Evolutionary conservation across 176 grass and related monocot species (phyloP).

Genomic region (Raddia guianensis): DNA sequence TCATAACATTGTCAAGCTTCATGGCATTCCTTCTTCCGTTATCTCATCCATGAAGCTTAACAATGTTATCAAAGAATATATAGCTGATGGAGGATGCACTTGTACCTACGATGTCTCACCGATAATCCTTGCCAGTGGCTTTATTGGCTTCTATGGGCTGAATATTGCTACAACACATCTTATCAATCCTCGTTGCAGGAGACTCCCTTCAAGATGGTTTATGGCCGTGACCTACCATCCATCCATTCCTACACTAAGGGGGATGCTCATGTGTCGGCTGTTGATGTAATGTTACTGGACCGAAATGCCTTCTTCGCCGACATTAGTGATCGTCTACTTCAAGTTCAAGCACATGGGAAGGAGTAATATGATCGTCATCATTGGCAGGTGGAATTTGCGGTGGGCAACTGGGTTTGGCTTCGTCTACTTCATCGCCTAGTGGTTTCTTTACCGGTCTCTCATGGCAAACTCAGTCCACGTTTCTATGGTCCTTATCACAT

Average conservation of each 20-base stretch:
- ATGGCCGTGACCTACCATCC: background rate
- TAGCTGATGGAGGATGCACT: no score
- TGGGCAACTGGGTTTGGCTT: background rate
- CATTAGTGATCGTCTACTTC: background rate
- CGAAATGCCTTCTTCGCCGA: background rate
- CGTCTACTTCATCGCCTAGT: background rate
- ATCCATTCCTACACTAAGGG: background rate
- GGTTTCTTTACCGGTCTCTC: background rate
- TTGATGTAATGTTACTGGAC: background rate
- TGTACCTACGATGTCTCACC: background rate
- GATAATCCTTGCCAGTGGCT: background rate
- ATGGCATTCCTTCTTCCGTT: no score
- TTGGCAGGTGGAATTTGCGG: background rate
- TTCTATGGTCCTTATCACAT: conserved; percentile 9
- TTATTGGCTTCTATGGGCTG: background rate
- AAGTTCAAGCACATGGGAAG: background rate
- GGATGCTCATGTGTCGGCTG: no score
- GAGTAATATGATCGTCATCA: background rate
- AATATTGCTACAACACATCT: background rate
- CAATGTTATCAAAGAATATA: background rate
- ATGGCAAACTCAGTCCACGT: background rate
- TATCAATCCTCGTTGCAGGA: fast-evolving
- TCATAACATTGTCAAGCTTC: no score
- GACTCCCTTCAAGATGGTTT: background rate
- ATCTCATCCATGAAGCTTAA: background rate